Evolutionary conservation across 192 early-diverging fungal genomes (phyloP).

Genomic region (Paraglomus occultum): DNA sequence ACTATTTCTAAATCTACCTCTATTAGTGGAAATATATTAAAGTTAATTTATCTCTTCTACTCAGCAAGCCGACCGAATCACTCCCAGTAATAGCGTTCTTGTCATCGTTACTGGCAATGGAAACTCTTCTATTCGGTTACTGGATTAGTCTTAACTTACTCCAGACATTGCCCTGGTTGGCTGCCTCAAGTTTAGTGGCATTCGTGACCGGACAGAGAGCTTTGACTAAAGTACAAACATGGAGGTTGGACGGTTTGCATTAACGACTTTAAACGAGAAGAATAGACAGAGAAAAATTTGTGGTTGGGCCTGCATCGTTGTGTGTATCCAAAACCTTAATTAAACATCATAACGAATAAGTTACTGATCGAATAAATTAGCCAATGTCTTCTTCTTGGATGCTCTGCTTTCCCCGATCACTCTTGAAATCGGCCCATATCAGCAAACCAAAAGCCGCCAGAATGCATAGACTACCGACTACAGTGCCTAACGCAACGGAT

Average conservation of each 20-base stretch:
- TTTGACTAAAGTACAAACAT: slow-evolving; percentile 37
- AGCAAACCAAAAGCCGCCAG: slow-evolving; percentile 17
- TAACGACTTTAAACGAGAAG: too few relatives aligned
- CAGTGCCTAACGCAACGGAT: not conserved
- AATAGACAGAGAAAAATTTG: too few relatives aligned
- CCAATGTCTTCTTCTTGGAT: too few relatives aligned
- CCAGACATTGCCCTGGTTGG: slow-evolving; percentile 39
- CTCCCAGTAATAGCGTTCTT: slow-evolving; percentile 35
- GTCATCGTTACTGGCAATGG: slow-evolving; percentile 34
- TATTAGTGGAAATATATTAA: slow-evolving; percentile 39
- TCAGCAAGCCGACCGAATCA: slow-evolving; percentile 2
- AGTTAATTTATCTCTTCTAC: slow-evolving; percentile 32
- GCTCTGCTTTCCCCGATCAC: too few relatives aligned
- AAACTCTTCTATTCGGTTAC: slow-evolving; percentile 43
- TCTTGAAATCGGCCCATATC: not conserved
- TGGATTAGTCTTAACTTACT: slow-evolving; percentile 46
- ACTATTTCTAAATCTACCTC: slow-evolving; percentile 2
- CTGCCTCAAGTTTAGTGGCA: slow-evolving; percentile 32
- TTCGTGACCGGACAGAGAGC: slow-evolving; percentile 44
- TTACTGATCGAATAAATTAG: too few relatives aligned
- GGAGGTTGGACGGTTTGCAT: slow-evolving; percentile 17
- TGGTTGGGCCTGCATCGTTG: too few relatives aligned
- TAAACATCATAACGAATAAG: too few relatives aligned
- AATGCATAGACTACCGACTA: slow-evolving; percentile 22
- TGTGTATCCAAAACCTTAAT: too few relatives aligned